These are phyloP conservation scores for Daldinia caldariorum DNA, from an alignment of 495 filamentous ascomycete genomes.

Conservation along the genomic window DNA sequence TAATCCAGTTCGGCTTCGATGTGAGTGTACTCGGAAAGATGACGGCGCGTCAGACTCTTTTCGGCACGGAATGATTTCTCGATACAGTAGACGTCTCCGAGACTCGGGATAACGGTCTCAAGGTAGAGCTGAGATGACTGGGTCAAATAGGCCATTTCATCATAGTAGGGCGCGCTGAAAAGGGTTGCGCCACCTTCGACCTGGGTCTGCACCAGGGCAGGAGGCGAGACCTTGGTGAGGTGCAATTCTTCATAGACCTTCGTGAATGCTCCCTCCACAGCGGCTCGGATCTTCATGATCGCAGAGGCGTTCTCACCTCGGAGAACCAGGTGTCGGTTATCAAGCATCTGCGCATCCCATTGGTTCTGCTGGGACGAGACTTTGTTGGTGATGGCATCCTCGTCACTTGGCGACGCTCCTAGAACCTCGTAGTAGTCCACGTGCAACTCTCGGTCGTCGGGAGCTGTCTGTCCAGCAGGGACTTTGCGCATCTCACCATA, in stretches of 20 bases:
- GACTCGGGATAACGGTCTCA: conserved; percentile 88
- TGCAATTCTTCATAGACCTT: conserved; percentile 80
- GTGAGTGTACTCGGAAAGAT: conserved; percentile 96
- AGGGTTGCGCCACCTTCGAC: conserved; percentile 96
- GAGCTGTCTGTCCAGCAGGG: conserved; percentile 80
- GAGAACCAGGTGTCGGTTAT: conserved; percentile 91
- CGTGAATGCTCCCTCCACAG: conserved; percentile 84
- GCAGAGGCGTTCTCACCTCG: conserved; percentile 87
- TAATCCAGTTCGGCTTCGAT: conserved; percentile 97
- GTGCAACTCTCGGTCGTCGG: conserved; percentile 89
- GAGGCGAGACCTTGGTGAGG: conserved; percentile 87
- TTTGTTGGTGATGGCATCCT: conserved; percentile 93
- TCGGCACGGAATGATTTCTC: conserved; percentile 99
- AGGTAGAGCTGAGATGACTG: conserved; percentile 99
- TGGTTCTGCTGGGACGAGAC: conserved; percentile 76
- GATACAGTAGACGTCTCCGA: conserved; percentile 96
- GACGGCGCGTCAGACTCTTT: conserved; percentile 92
- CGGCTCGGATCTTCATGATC: conserved; percentile 91
- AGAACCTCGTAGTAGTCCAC: conserved; percentile 93
- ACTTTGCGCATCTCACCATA: conserved; percentile 90
- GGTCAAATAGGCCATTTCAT: conserved; percentile 90
- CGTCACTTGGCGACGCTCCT: conserved; percentile 84
- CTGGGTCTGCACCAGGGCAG: conserved; percentile 98
- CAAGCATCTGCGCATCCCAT: conserved; percentile 80
- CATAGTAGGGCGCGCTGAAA: conserved; percentile 95